These are phyloP conservation scores for Cladophialophora immunda DNA, from an alignment of 2,329 filamentous ascomycete species.

Conservation along the genomic window DNA sequence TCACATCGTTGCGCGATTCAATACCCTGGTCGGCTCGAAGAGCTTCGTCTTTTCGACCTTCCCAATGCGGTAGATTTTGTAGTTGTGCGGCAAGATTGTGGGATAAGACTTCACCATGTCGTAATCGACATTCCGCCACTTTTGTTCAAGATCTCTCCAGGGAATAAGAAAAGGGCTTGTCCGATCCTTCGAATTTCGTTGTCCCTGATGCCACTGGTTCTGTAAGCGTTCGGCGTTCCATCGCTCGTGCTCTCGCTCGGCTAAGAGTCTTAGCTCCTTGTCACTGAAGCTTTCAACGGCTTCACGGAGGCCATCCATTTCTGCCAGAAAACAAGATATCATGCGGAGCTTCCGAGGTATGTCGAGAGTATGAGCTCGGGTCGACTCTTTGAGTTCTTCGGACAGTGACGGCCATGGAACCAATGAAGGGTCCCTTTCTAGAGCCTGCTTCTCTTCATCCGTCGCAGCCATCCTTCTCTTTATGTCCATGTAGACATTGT, in stretches of 20 bases:
- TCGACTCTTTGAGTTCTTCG: conserved; percentile 13
- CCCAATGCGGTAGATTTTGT: conserved; percentile 11
- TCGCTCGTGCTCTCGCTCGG: conserved; percentile 11
- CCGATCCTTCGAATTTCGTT: neutral
- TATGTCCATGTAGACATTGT: neutral
- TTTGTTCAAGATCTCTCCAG: conserved; percentile 6
- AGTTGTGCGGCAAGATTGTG: neutral
- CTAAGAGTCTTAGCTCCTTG: neutral
- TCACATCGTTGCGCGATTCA: too few relatives aligned
- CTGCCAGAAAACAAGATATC: conserved; percentile 12
- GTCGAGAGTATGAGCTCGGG: conserved; percentile 1
- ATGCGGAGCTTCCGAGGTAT: conserved; percentile 11
- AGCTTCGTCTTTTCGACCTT: neutral
- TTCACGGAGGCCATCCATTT: neutral
- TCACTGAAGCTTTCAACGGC: neutral
- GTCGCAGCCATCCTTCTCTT: neutral
- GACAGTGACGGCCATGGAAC: neutral
- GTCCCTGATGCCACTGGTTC: conserved; percentile 6
- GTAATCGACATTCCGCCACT: conserved; percentile 6
- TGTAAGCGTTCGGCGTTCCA: conserved; percentile 17
- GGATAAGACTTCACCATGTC: conserved; percentile 5
- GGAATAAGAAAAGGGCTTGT: conserved; percentile 9
- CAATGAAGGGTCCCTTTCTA: neutral
- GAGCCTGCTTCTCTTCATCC: neutral
- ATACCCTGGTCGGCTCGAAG: too few relatives aligned